phyloP scores from a whole-genome alignment of 2,329 filamentous ascomycete species.

The Colletotrichum melonis region DNA sequence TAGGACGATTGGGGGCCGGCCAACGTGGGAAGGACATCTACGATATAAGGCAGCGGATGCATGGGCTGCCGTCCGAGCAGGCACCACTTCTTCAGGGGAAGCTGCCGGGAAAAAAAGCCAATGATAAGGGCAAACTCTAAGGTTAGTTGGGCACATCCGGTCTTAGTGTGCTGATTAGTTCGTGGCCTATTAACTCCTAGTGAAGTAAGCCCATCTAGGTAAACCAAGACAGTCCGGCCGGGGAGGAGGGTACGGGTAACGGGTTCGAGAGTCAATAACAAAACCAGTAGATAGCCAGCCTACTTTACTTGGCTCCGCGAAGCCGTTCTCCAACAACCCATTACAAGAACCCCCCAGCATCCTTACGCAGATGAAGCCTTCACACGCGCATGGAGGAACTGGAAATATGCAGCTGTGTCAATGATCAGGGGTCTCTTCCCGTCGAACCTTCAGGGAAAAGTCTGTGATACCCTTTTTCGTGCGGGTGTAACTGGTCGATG shows the following conservation, averaged over 20 bases:
- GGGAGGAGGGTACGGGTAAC: not conserved
- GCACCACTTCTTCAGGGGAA: not conserved
- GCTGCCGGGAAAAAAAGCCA: constrained; percentile 2
- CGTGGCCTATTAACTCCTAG: not conserved
- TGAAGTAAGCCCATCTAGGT: not conserved
- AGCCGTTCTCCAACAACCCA: not conserved
- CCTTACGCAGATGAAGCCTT: constrained; percentile 1
- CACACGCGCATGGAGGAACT: not conserved
- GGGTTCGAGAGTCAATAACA: constrained; percentile 12
- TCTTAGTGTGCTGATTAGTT: not conserved
- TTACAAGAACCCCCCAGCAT: not conserved
- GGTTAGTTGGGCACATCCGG: not conserved
- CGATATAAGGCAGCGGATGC: constrained; percentile 13
- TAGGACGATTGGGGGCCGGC: too few relatives aligned
- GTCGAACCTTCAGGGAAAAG: not conserved
- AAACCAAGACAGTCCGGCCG: not conserved
- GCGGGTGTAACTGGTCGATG: not conserved
- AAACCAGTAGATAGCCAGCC: too few relatives aligned
- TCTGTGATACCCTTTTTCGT: not conserved
- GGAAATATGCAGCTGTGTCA: not conserved
- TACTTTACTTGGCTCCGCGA: too few relatives aligned
- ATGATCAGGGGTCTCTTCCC: not conserved
- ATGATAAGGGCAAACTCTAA: constrained; percentile 1
- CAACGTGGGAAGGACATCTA: constrained; percentile 4
- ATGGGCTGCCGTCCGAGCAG: not conserved